Evolutionary conservation across 495 filamentous ascomycete species (phyloP).

Genomic region (Xylaria longipes): DNA sequence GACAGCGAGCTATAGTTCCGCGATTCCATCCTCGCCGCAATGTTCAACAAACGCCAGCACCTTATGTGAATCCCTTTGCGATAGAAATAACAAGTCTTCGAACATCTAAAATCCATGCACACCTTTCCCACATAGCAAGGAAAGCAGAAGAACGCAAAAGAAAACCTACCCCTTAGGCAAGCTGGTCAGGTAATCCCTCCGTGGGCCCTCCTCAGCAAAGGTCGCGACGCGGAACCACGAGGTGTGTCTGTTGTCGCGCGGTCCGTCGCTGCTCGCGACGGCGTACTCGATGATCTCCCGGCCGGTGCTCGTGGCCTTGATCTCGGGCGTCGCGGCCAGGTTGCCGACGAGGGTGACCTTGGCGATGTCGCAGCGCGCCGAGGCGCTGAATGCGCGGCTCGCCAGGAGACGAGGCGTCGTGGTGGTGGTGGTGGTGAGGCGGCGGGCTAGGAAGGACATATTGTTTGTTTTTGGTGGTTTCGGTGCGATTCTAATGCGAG

Average conservation of each 20-base stretch:
- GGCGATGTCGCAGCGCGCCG: conserved; percentile 63
- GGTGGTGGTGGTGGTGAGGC: conserved; percentile 44
- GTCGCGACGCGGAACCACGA: conserved; percentile 78
- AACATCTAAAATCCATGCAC: not conserved
- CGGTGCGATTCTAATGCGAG: not conserved
- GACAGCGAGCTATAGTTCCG: not conserved
- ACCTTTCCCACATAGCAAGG: not conserved
- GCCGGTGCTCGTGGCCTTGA: conserved; percentile 67
- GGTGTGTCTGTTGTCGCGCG: conserved; percentile 66
- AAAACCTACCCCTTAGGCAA: conserved; percentile 79
- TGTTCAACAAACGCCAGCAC: not conserved
- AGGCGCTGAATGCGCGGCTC: conserved; percentile 62
- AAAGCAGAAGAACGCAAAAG: not conserved
- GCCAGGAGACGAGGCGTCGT: conserved; percentile 37
- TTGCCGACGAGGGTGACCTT: conserved; percentile 76
- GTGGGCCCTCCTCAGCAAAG: conserved; percentile 65
- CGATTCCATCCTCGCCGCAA: not conserved
- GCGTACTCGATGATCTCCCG: conserved; percentile 71
- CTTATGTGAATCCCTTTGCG: not conserved
- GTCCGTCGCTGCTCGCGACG: conserved; percentile 65
- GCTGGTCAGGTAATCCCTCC: conserved; percentile 67
- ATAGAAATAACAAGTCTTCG: not conserved
- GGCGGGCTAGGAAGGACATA: conserved; percentile 49
- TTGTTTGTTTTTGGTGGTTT: conserved; percentile 3
- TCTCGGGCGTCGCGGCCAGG: conserved; percentile 73